Evolutionary conservation across 176 grass and related monocot genomes (phyloP).

Genomic region (Eleusine indica): DNA sequence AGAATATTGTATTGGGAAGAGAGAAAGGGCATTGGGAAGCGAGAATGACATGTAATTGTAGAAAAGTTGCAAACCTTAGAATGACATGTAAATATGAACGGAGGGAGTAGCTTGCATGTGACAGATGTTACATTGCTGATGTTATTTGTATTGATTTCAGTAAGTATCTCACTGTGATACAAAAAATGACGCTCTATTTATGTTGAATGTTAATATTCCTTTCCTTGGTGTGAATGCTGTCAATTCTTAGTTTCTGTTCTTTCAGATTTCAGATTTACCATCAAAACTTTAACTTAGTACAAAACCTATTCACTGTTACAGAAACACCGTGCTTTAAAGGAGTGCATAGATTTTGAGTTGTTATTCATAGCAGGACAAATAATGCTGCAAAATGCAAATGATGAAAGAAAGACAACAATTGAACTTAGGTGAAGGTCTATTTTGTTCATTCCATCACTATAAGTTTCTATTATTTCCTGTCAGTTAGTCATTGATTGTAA

Average conservation of each 20-base stretch:
- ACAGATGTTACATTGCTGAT: not conserved
- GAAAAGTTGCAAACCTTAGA: no score
- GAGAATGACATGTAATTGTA: no score
- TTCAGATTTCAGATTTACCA: conserved; percentile 13
- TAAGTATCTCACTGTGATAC: conserved; percentile 1
- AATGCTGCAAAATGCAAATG: not conserved
- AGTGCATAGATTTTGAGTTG: conserved; percentile 10
- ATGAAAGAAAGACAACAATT: conserved; percentile 13
- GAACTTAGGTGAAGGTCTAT: conserved; percentile 22
- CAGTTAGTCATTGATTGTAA: conserved; percentile 9
- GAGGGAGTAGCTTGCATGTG: not conserved
- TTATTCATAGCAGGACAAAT: conserved; percentile 16
- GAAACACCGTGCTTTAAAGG: not conserved
- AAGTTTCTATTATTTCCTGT: not conserved
- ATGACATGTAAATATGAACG: no score
- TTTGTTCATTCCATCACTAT: conserved; percentile 36
- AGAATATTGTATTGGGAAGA: no score
- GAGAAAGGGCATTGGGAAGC: no score
- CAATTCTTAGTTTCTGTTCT: conserved; percentile 13
- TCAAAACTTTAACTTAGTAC: conserved; percentile 7
- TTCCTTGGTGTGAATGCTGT: conserved; percentile 23
- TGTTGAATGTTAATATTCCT: not conserved
- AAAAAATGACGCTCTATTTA: not conserved
- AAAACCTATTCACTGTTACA: conserved; percentile 22
- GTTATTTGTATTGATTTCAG: not conserved